Percentiles rank a stretch among this genome's conserved stretches.
These are phyloP conservation scores for Pseudocercospora cruenta DNA, from an alignment of 2,329 filamentous ascomycete species.

Conservation along the genomic window DNA sequence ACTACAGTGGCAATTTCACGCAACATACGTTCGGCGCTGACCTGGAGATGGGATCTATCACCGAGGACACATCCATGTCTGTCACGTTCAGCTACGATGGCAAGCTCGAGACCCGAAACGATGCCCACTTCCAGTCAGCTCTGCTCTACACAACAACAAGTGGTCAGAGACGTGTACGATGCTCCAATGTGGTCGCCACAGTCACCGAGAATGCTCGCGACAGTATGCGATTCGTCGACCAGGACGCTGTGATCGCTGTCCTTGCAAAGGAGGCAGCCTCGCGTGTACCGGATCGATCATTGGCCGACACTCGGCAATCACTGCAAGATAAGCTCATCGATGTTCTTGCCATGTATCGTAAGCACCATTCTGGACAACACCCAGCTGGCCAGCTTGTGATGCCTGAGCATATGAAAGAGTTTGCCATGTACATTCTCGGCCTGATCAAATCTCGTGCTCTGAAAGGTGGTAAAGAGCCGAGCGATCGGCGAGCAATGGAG, in stretches of 20 bases:
- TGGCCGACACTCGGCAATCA: conserved; percentile 83
- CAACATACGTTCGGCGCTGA: conserved; percentile 95
- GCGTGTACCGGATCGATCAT: conserved; percentile 70
- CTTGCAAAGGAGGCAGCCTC: conserved; percentile 92
- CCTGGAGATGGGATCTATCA: conserved; percentile 88
- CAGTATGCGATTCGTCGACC: conserved; percentile 88
- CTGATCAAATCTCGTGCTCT: conserved; percentile 89
- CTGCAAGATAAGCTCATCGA: conserved; percentile 92
- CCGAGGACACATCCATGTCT: conserved; percentile 89
- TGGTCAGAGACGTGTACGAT: conserved; percentile 87
- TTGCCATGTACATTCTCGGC: conserved; percentile 92
- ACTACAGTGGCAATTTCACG: conserved; percentile 95
- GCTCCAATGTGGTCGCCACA: conserved; percentile 89
- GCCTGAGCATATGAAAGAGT: conserved; percentile 94
- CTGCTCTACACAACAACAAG: conserved; percentile 90
- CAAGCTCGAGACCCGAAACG: conserved; percentile 93
- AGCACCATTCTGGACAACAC: conserved; percentile 84
- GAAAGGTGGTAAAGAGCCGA: conserved; percentile 87
- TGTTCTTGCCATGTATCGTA: conserved; percentile 87
- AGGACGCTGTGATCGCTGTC: conserved; percentile 86
- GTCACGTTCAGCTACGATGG: conserved; percentile 95
- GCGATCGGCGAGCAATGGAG: conserved; percentile 87
- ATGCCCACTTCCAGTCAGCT: conserved; percentile 96
- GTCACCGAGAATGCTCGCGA: conserved; percentile 85
- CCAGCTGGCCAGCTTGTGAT: conserved; percentile 92